A percentile compares a stretch with the other conserved stretches of the same genome.
Conservation (phyloP, 2,329 filamentous ascomycete species). For the Chaetothyriales sp. region DNA sequence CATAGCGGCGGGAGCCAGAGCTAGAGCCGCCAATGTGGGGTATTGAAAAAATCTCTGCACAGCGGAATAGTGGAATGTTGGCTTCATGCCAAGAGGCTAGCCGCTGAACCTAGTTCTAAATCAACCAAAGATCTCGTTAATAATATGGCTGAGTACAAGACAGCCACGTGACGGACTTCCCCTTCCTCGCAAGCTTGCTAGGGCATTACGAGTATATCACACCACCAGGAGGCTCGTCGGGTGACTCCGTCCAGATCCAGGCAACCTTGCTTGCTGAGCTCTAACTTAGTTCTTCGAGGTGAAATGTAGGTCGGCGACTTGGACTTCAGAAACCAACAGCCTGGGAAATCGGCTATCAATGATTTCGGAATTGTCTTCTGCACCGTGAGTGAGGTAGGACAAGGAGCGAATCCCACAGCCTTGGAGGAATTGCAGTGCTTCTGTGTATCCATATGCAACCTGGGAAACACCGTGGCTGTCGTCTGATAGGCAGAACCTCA, state of each 20-base stretch:
- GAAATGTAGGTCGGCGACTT: neutral
- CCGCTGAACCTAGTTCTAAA: neutral
- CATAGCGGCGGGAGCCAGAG: too few relatives aligned
- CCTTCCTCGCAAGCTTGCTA: neutral
- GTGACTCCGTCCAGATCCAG: neutral
- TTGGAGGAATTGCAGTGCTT: constrained; percentile 55
- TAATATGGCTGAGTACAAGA: neutral
- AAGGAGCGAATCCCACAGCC: neutral
- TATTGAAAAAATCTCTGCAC: too few relatives aligned
- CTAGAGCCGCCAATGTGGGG: too few relatives aligned
- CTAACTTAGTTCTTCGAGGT: neutral
- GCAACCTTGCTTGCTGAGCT: neutral
- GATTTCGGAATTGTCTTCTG: neutral
- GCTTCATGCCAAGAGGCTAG: neutral
- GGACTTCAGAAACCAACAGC: neutral
- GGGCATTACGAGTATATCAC: neutral
- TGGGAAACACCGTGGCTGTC: constrained; percentile 85
- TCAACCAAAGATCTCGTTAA: neutral
- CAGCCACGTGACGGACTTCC: neutral
- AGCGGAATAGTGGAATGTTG: too few relatives aligned
- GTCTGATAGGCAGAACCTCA: constrained; percentile 80
- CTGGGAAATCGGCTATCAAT: neutral
- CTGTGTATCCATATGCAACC: constrained; percentile 67
- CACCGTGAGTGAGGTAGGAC: neutral
- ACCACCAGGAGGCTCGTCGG: neutral